Percentiles rank a stretch among this genome's conserved stretches.
These are phyloP conservation scores for Aspergillus mulundensis DNA, from an alignment of 495 filamentous ascomycete genomes.

Conservation along the genomic window DNA sequence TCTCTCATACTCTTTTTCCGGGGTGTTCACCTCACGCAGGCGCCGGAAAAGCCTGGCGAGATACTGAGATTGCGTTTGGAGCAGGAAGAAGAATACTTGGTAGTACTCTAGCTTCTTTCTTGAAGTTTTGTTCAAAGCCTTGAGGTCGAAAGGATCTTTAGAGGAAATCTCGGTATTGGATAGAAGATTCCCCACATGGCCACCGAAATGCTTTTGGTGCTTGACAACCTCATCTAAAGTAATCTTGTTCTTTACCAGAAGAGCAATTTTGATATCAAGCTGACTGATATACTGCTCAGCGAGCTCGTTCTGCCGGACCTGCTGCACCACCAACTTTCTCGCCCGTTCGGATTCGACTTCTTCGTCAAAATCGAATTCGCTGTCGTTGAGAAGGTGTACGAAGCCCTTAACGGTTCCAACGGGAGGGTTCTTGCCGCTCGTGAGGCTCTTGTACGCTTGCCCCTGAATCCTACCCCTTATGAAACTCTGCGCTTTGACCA, in stretches of 20 bases:
- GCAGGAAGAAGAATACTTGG: slow-evolving; percentile 94
- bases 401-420: slow-evolving; percentile 96
- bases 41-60: slow-evolving; percentile 81
- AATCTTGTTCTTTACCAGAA: slow-evolving; percentile 99
- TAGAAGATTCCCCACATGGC: slow-evolving; percentile 79
- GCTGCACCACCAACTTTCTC: slow-evolving; percentile 91
- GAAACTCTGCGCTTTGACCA: slow-evolving; percentile 97
- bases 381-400: slow-evolving; percentile 95
- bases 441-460: slow-evolving; percentile 94
- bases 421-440: slow-evolving; percentile 94
- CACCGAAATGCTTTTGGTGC: slow-evolving; percentile 95
- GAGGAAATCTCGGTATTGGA: slow-evolving; percentile 84
- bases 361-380: slow-evolving; percentile 97
- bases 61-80: slow-evolving; percentile 96
- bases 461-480: slow-evolving; percentile 90
- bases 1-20: slow-evolving; percentile 88
- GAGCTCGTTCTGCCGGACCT: slow-evolving; percentile 94
- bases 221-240: slow-evolving; percentile 96
- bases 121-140: slow-evolving; percentile 94
- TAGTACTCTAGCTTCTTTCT: slow-evolving; percentile 93
- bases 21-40: slow-evolving; percentile 75
- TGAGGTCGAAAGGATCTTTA: slow-evolving; percentile 90
- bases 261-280: slow-evolving; percentile 96
- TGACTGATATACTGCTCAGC: slow-evolving; percentile 97
- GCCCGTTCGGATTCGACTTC: slow-evolving; percentile 93